phyloP scores from a whole-genome alignment of 1,284 basidiomycete genomes.

The Ceratobasidium sp. region DNA sequence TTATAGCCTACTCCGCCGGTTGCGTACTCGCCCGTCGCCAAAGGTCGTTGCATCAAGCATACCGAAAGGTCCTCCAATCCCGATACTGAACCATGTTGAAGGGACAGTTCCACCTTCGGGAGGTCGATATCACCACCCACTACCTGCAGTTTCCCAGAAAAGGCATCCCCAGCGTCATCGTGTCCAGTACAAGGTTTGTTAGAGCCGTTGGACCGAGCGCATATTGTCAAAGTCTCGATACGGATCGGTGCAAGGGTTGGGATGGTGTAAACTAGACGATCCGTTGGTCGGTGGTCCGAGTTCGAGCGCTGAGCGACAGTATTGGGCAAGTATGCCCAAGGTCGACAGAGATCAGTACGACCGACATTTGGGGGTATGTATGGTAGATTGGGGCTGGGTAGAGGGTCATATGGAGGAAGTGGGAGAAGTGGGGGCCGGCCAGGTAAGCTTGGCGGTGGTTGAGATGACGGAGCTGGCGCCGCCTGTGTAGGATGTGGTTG shows the following conservation, averaged over 20 bases:
- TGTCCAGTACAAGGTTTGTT: not conserved
- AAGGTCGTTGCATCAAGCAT: not conserved
- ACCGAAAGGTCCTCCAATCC: constrained; percentile 1
- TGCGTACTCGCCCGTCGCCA: not conserved
- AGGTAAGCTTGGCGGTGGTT: not conserved
- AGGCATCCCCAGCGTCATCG: not conserved
- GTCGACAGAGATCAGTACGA: constrained; percentile 17
- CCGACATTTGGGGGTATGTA: not conserved
- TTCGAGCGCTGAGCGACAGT: not conserved
- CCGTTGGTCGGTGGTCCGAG: not conserved
- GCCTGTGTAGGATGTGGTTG: not conserved
- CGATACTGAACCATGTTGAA: not conserved
- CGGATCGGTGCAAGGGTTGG: not conserved
- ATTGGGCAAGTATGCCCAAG: constrained; percentile 13
- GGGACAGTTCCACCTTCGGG: not conserved
- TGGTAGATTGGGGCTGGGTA: not conserved
- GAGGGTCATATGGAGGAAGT: not conserved
- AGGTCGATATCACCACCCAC: not conserved
- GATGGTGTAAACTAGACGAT: not conserved
- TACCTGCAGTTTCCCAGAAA: not conserved
- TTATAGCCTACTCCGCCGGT: too few species aligned
- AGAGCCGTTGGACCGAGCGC: not conserved
- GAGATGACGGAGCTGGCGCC: not conserved
- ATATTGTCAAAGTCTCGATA: constrained; percentile 10
- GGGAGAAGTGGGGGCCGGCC: not conserved